Percentiles rank a stretch among this genome's conserved stretches.
These are phyloP conservation scores for Cryphonectria radicalis DNA, from an alignment of 2,329 filamentous ascomycete species.

Conservation along the genomic window DNA sequence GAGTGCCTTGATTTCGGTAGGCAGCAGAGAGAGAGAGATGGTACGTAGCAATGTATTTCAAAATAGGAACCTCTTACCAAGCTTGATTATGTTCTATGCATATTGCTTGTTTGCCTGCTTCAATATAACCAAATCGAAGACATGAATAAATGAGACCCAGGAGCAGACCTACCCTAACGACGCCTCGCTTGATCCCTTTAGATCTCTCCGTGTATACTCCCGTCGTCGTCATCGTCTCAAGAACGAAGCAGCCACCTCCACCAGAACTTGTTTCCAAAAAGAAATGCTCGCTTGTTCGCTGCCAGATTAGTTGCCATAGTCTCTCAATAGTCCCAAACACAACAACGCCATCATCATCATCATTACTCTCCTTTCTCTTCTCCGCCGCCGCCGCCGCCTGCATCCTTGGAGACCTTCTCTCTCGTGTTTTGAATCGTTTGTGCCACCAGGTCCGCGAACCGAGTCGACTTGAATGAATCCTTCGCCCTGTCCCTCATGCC, in stretches of 20 bases:
- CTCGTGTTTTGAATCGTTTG: constrained; percentile 34
- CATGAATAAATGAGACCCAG: background rate
- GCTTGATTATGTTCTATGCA: background rate
- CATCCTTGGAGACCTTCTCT: constrained; percentile 16
- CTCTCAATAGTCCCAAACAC: background rate
- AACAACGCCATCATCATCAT: background rate
- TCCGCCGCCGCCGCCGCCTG: background rate
- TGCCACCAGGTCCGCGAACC: constrained; percentile 39
- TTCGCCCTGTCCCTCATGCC: constrained; percentile 32
- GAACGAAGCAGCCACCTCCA: background rate
- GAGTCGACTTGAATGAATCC: constrained; percentile 26
- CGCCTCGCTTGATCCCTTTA: background rate
- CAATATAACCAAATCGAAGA: background rate
- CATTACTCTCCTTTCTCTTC: background rate
- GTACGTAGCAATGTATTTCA: background rate
- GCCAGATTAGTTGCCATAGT: background rate
- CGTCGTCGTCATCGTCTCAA: background rate
- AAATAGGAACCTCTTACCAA: background rate
- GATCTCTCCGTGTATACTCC: background rate
- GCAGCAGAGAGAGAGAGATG: background rate
- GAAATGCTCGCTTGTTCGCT: background rate
- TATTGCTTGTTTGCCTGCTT: background rate
- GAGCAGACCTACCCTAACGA: background rate
- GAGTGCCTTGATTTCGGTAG: background rate
- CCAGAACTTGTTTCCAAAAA: background rate